A percentile compares a stretch with the other conserved stretches of the same genome.
Evolutionary conservation across 1,284 basidiomycete species (phyloP).

Genomic region (Microbotryum silenes-acaulis): DNA sequence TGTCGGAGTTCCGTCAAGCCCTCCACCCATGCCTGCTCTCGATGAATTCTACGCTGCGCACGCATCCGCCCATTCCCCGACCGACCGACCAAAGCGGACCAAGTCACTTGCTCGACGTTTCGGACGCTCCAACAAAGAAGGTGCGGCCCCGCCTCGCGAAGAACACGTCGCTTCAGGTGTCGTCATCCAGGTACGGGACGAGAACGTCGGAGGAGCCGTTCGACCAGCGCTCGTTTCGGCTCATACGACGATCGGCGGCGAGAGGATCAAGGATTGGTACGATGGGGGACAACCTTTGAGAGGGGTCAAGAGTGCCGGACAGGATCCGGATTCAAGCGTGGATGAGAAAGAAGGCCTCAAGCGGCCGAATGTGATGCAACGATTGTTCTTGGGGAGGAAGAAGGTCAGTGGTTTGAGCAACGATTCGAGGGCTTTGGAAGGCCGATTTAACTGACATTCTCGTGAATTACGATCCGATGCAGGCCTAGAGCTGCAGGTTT

Average conservation of each 20-base stretch:
- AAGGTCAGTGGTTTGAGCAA: not conserved
- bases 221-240: not conserved
- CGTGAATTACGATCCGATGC: too few species aligned
- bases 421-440: too few species aligned
- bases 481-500: too few species aligned
- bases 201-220: not conserved
- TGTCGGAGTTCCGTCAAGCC: conserved; percentile 15
- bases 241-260: not conserved
- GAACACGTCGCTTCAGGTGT: not conserved
- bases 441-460: too few species aligned
- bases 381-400: not conserved
- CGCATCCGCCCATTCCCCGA: not conserved
- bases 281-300: not conserved
- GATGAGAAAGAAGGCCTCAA: not conserved
- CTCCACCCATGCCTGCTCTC: conserved; percentile 22
- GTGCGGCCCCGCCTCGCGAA: not conserved
- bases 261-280: conserved; percentile 1
- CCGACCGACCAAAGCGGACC: conserved; percentile 28
- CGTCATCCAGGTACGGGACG: not conserved
- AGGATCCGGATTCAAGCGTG: not conserved
- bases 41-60: conserved; percentile 2
- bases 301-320: not conserved
- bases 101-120: conserved; percentile 29
- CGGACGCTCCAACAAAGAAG: conserved; percentile 1
- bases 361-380: conserved; percentile 1